phyloP scores from a whole-genome alignment of 129 eudicot genomes.

The Scalesia atractyloides region DNA sequence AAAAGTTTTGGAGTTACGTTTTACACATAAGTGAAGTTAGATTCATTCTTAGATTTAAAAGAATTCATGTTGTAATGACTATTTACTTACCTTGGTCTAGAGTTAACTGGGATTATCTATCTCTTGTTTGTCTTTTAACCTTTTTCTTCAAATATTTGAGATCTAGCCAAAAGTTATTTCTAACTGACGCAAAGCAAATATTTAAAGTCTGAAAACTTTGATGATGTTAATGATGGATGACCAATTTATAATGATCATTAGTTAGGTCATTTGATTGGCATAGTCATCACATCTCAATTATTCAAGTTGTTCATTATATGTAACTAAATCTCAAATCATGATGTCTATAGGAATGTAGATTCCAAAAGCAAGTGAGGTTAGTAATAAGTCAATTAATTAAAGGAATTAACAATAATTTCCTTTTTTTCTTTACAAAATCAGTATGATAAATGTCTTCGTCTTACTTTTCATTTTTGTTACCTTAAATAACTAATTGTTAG shows the following conservation, averaged over 20 bases:
- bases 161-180: neutral
- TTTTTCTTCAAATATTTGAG: neutral
- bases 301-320: conserved; percentile 17
- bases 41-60: too few species aligned
- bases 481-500: too few species aligned
- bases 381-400: neutral
- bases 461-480: too few species aligned
- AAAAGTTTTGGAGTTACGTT: too few species aligned
- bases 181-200: neutral
- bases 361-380: conserved; percentile 27
- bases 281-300: conserved; percentile 32
- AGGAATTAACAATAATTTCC: neutral
- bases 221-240: conserved; percentile 36
- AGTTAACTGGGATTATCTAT: neutral
- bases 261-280: conserved; percentile 36
- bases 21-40: too few species aligned
- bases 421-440: neutral
- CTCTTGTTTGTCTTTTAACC: neutral
- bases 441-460: too few species aligned
- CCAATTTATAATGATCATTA: conserved; percentile 20
- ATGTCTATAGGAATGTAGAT: conserved; percentile 24
- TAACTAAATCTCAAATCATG: conserved; percentile 16
- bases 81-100: too few species aligned
- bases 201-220: neutral
- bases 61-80: too few species aligned